These are phyloP conservation scores for Verticillium nubilum DNA, from an alignment of 2,329 filamentous ascomycete species.

Conservation along the genomic window DNA sequence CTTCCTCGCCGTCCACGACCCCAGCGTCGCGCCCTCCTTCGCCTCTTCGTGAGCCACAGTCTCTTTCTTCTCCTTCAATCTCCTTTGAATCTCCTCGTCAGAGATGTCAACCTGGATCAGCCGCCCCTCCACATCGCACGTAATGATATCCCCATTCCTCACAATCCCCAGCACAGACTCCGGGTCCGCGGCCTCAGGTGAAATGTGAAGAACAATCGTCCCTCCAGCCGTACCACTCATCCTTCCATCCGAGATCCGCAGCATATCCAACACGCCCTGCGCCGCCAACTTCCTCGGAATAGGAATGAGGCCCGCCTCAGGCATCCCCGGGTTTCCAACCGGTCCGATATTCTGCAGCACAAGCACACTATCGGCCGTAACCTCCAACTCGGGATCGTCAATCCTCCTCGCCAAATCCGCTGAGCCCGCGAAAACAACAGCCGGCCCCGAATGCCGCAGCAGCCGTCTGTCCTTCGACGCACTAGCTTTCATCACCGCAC, in stretches of 20 bases:
- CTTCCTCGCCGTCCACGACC: conserved; percentile 26
- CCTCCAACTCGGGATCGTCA: conserved; percentile 54
- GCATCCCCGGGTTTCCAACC: conserved; percentile 89
- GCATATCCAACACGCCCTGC: conserved; percentile 70
- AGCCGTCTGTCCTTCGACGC: conserved; percentile 68
- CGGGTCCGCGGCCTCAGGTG: conserved; percentile 74
- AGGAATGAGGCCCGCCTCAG: conserved; percentile 64
- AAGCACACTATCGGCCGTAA: conserved; percentile 56
- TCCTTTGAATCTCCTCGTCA: conserved; percentile 61
- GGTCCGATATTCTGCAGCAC: conserved; percentile 87
- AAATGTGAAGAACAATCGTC: conserved; percentile 84
- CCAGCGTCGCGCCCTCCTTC: conserved; percentile 34
- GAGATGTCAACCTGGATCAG: conserved; percentile 54
- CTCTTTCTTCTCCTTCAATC: conserved; percentile 57
- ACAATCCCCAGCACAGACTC: conserved; percentile 75
- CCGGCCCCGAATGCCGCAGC: conserved; percentile 37
- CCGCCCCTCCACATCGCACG: conserved; percentile 67
- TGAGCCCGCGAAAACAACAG: conserved; percentile 66
- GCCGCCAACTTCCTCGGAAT: conserved; percentile 73
- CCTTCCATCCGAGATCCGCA: conserved; percentile 79
- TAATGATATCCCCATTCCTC: conserved; percentile 69
- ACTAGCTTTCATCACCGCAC: conserved; percentile 86
- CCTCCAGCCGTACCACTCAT: conserved; percentile 86
- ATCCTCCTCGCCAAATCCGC: conserved; percentile 67
- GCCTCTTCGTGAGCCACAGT: conserved; percentile 40